Conservation (phyloP, 371 early-diverging fungal genomes). For the Funneliformis caledonium region DNA sequence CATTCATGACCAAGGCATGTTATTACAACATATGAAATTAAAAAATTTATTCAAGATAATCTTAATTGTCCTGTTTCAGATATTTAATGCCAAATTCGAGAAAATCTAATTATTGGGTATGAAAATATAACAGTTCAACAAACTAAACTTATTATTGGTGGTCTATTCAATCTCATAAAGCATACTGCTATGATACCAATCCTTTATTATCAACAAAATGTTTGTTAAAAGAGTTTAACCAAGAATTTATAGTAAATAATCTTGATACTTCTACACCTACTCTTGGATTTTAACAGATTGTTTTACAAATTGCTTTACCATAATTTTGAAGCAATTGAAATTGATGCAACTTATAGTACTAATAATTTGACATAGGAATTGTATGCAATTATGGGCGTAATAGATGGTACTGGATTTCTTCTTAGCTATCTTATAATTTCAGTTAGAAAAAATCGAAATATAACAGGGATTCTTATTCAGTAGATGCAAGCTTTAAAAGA, state of each 20-base stretch:
- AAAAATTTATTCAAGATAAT: not conserved
- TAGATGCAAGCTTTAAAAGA: too few relatives aligned
- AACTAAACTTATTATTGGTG: too few relatives aligned
- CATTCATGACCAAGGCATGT: not conserved
- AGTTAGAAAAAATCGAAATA: too few relatives aligned
- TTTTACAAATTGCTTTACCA: not conserved
- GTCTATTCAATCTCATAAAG: not conserved
- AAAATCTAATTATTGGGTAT: too few relatives aligned
- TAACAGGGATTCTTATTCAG: too few relatives aligned
- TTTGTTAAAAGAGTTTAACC: too few relatives aligned
- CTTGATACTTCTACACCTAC: too few relatives aligned
- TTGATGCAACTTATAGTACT: not conserved
- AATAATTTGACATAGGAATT: not conserved
- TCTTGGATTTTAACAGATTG: not conserved
- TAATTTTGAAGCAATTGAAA: too few relatives aligned
- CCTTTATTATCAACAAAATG: not conserved
- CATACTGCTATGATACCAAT: not conserved
- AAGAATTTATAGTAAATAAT: too few relatives aligned
- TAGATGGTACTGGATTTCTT: constrained; percentile 14
- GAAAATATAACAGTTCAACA: too few relatives aligned
- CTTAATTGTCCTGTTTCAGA: not conserved
- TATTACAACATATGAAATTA: not conserved
- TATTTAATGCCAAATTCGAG: not conserved
- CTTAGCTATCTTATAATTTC: constrained; percentile 14
- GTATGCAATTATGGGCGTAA: constrained; percentile 3